Conservation (phyloP, 139 green algal genomes). For the Edaphochlamys debaryana region DNA sequence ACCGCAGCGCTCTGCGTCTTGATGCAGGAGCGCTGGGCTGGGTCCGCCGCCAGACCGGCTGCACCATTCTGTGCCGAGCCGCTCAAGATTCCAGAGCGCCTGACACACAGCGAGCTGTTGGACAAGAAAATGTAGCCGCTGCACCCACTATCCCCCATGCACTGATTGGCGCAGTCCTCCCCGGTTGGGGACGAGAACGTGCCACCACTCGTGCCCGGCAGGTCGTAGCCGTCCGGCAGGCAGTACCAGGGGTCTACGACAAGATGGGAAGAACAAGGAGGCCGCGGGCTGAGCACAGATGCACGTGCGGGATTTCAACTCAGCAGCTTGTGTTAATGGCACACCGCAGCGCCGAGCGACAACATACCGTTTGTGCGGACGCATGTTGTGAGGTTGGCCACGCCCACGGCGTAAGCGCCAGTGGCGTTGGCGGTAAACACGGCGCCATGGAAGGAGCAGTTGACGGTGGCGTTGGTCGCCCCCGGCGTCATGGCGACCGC, state of each 20-base stretch:
- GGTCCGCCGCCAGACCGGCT: too few species aligned
- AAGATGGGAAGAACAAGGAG: too few species aligned
- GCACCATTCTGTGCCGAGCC: too few species aligned
- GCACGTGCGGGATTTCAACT: background rate
- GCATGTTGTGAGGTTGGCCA: background rate
- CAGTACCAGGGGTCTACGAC: constrained; percentile 10
- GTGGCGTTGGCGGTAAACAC: background rate
- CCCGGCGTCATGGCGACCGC: background rate
- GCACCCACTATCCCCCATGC: background rate
- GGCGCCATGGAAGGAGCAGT: background rate
- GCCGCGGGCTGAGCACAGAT: too few species aligned
- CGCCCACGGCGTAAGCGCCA: background rate
- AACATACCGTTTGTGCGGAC: background rate
- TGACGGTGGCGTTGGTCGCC: background rate
- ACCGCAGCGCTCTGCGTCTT: too few species aligned
- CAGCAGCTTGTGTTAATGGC: background rate
- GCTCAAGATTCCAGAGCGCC: too few species aligned
- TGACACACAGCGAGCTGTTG: too few species aligned
- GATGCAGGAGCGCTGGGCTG: background rate
- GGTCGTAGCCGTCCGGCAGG: constrained; percentile 2
- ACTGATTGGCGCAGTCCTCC: background rate
- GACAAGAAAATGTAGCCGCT: background rate
- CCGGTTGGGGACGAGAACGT: background rate
- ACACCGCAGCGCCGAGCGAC: background rate
- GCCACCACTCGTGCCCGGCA: background rate